phyloP scores from a whole-genome alignment of 805 yeast genomes.

The Vanderwaltozyma verrucispora region DNA sequence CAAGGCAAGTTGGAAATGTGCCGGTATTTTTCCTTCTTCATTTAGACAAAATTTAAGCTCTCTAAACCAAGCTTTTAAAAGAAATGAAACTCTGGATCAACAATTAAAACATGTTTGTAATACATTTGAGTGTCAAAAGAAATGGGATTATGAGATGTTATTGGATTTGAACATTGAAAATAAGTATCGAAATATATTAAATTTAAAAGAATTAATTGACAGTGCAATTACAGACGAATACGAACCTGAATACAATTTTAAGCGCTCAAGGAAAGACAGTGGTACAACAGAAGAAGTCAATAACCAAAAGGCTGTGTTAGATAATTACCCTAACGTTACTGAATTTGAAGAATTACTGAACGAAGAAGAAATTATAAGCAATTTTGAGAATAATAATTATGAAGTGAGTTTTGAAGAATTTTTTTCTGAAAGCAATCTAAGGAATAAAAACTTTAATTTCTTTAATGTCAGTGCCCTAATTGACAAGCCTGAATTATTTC shows the following conservation, averaged over 20 bases:
- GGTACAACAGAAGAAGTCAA: neutral
- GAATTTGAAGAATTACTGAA: neutral
- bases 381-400: neutral
- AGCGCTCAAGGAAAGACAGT: neutral
- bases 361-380: neutral
- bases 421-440: neutral
- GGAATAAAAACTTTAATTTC: neutral
- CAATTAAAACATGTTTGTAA: slow-evolving; percentile 36
- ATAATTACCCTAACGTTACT: too few species aligned
- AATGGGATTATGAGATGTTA: slow-evolving; percentile 49
- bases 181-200: slow-evolving; percentile 30
- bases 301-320: too few species aligned
- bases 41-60: slow-evolving; percentile 12
- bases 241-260: slow-evolving; percentile 1
- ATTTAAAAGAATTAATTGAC: slow-evolving; percentile 51
- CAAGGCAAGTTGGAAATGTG: slow-evolving; percentile 34
- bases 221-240: slow-evolving; percentile 34
- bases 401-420: slow-evolving; percentile 1
- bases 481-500: slow-evolving; percentile 22
- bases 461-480: slow-evolving; percentile 24
- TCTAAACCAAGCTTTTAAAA: slow-evolving; percentile 15
- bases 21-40: slow-evolving; percentile 32
- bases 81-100: slow-evolving; percentile 31
- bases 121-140: slow-evolving; percentile 38
- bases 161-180: slow-evolving; percentile 40